phyloP scores from a whole-genome alignment of 108 stramenopile genomes.

The Conticribra weissflogii region DNA sequence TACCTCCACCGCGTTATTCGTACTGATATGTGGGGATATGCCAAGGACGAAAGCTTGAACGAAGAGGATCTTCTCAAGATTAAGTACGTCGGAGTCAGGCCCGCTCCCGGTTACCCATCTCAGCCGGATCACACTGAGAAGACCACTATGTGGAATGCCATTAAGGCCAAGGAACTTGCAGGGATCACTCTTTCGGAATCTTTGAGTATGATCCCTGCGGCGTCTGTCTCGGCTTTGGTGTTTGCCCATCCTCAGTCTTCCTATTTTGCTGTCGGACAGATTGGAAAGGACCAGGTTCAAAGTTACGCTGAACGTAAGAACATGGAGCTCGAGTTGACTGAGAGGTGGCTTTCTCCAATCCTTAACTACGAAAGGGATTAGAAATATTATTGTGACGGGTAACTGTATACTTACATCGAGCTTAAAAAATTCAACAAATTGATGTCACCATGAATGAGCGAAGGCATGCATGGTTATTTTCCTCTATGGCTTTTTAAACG shows the following conservation, averaged over 20 bases:
- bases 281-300: conserved; percentile 98
- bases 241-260: conserved; percentile 95
- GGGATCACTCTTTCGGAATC: conserved; percentile 94
- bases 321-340: conserved; percentile 77
- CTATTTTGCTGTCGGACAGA: conserved; percentile 99
- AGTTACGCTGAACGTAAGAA: conserved; percentile 96
- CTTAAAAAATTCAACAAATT: too few species aligned
- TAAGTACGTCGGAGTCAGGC: conserved; percentile 99
- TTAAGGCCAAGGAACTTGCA: conserved; percentile 92
- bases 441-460: too few species aligned
- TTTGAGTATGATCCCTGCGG: conserved; percentile 98
- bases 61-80: conserved; percentile 97
- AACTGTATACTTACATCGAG: too few species aligned
- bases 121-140: conserved; percentile 99
- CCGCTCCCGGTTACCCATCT: conserved; percentile 99
- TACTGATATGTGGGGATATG: conserved; percentile 97
- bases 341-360: conserved; percentile 98
- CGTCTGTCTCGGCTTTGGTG: conserved; percentile 96
- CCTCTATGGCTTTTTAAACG: too few species aligned
- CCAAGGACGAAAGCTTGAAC: conserved; percentile 79
- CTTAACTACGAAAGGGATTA: conserved; percentile 96
- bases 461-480: too few species aligned
- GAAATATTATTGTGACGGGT: too few species aligned
- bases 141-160: conserved; percentile 95
- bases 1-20: conserved; percentile 96